Evolutionary conservation across 305 asterid species (phyloP).

Genomic region (Solanum hybrid): DNA sequence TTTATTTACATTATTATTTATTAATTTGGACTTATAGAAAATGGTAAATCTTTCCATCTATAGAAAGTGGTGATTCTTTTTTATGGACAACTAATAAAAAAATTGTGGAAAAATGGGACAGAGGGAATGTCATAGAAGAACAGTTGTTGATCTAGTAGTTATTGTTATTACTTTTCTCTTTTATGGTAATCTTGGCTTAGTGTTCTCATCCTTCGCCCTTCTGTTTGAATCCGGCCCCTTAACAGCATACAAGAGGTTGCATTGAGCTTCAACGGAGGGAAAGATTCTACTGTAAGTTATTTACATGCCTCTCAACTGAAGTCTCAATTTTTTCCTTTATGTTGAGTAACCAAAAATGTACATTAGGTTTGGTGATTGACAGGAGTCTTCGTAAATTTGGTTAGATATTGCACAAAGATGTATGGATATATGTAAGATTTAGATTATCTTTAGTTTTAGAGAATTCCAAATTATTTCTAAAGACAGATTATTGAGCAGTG

Average conservation of each 20-base stretch:
- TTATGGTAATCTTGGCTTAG: background rate
- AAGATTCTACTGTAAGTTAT: slow-evolving; percentile 80
- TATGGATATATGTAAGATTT: background rate
- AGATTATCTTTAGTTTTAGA: background rate
- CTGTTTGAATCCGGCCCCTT: background rate
- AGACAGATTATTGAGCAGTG: background rate
- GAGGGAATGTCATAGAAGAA: background rate
- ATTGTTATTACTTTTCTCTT: background rate
- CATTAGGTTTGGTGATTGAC: background rate
- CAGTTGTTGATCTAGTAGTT: background rate
- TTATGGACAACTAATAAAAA: background rate
- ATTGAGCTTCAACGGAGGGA: slow-evolving; percentile 94
- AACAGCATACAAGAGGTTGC: slow-evolving; percentile 83
- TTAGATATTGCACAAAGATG: background rate
- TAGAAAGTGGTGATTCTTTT: background rate
- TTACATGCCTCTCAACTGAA: background rate
- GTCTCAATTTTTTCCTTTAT: background rate
- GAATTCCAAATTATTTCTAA: background rate
- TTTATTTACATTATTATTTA: background rate
- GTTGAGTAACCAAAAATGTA: background rate
- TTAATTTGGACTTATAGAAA: background rate
- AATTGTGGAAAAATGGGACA: background rate
- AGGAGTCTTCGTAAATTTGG: background rate
- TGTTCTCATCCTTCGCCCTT: background rate
- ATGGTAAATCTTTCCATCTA: background rate